A percentile compares a stretch with the other conserved stretches of the same genome.
Evolutionary conservation across 352 stramenopile genomes (phyloP).

Genomic region (Pythium rishiriense): DNA sequence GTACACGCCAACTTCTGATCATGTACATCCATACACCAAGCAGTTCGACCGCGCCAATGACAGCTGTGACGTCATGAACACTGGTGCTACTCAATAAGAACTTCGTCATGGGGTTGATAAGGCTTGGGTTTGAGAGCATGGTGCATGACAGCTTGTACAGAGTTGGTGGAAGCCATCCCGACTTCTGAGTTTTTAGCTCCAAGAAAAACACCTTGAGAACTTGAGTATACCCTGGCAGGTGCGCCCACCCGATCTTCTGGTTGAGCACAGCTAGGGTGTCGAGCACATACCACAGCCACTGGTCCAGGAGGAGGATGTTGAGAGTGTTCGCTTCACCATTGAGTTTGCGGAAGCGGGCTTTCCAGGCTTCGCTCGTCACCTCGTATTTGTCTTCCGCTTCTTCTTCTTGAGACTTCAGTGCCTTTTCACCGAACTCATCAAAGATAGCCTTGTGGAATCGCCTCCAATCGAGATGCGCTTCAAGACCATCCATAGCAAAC

Average conservation of each 20-base stretch:
- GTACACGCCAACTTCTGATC: conserved; percentile 89
- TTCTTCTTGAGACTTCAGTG: conserved; percentile 83
- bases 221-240: conserved; percentile 84
- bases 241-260: conserved; percentile 87
- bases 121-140: conserved; percentile 83
- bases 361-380: conserved; percentile 82
- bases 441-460: conserved; percentile 88
- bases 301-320: conserved; percentile 86
- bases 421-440: conserved; percentile 86
- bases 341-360: conserved; percentile 76
- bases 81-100: conserved; percentile 86
- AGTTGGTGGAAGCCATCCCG: conserved; percentile 79
- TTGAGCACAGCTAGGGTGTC: conserved; percentile 88
- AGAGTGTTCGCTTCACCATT: conserved; percentile 84
- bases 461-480: conserved; percentile 88
- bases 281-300: conserved; percentile 90
- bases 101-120: conserved; percentile 92
- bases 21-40: conserved; percentile 92
- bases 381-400: conserved; percentile 91
- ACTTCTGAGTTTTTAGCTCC: conserved; percentile 89
- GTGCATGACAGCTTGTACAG: conserved; percentile 90
- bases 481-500: conserved; percentile 88
- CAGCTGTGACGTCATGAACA: conserved; percentile 84
- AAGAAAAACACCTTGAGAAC: conserved; percentile 89
- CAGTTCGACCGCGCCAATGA: conserved; percentile 85